phyloP scores from a whole-genome alignment of 495 filamentous ascomycete genomes.

The Penicillium longicatenatum region DNA sequence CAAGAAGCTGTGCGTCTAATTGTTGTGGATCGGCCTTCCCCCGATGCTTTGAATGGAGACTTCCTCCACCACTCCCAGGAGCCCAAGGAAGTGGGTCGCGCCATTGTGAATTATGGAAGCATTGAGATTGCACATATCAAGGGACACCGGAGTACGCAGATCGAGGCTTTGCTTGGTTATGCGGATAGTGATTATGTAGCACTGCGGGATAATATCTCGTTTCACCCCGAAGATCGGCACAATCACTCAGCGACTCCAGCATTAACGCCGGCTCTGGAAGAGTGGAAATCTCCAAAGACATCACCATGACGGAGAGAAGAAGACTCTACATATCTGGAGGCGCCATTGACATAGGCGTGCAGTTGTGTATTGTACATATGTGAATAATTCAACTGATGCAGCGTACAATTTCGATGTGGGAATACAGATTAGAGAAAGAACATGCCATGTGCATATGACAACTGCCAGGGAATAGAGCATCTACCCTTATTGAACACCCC shows the following conservation, averaged over 20 bases:
- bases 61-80: slow-evolving; percentile 47
- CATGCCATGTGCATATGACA: not conserved
- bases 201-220: slow-evolving; percentile 81
- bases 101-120: slow-evolving; percentile 92
- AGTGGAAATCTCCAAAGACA: slow-evolving; percentile 20
- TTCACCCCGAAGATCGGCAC: slow-evolving; percentile 39
- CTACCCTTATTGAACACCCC: no score
- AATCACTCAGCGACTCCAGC: slow-evolving; percentile 34
- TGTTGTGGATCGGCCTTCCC: slow-evolving; percentile 62
- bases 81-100: slow-evolving; percentile 80
- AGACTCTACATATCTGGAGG: not conserved
- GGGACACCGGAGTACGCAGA: slow-evolving; percentile 79
- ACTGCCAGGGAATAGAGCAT: not conserved
- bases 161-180: slow-evolving; percentile 78
- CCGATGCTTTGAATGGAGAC: slow-evolving; percentile 43
- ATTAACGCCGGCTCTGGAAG: slow-evolving; percentile 40
- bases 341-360: not conserved
- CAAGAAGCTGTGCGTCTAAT: slow-evolving; percentile 88
- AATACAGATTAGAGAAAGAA: not conserved
- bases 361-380: not conserved
- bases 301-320: not conserved
- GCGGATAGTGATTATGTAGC: slow-evolving; percentile 95
- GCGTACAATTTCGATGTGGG: not conserved
- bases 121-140: slow-evolving; percentile 80
- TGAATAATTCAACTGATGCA: not conserved